A percentile compares a stretch with the other conserved stretches of the same genome.
phyloP scores from a whole-genome alignment of 768 basidiomycete species.

The Rossbeevera mucosa region DNA sequence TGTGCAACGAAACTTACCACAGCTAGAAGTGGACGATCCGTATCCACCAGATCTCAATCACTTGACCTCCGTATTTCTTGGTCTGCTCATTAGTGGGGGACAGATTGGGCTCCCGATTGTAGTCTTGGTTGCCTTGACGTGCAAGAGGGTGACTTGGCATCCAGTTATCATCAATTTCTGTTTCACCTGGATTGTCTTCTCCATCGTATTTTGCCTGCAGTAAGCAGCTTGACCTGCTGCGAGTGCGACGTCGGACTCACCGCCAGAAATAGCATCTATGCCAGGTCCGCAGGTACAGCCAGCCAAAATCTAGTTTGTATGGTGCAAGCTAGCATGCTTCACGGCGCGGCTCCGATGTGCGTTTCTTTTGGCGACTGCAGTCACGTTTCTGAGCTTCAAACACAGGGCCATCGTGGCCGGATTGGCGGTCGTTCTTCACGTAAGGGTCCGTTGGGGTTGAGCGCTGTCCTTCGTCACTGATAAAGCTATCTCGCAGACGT shows the following conservation, averaged over 20 bases:
- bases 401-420: conserved; percentile 40
- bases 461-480: background rate
- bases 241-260: conserved; percentile 8
- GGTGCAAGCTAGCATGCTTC: conserved; percentile 49
- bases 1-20: background rate
- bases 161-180: conserved; percentile 57
- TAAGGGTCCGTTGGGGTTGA: conserved; percentile 11
- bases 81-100: conserved; percentile 48
- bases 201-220: conserved; percentile 48
- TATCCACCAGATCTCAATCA: conserved; percentile 22
- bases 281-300: conserved; percentile 17
- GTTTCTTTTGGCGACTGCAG: conserved; percentile 14
- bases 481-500: conserved; percentile 27
- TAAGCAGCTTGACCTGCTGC: conserved; percentile 29
- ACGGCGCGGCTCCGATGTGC: conserved; percentile 52
- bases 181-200: conserved; percentile 52
- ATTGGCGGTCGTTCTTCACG: conserved; percentile 40
- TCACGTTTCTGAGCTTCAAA: background rate
- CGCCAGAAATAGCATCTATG: conserved; percentile 29
- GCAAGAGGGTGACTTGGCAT: conserved; percentile 41
- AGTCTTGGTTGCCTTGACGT: conserved; percentile 41
- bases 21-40: conserved; percentile 1
- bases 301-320: conserved; percentile 37
- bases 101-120: conserved; percentile 49
- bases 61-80: conserved; percentile 39